Evolutionary conservation across 495 filamentous ascomycete genomes (phyloP).

Genomic region (Podospora pseudoanserina): DNA sequence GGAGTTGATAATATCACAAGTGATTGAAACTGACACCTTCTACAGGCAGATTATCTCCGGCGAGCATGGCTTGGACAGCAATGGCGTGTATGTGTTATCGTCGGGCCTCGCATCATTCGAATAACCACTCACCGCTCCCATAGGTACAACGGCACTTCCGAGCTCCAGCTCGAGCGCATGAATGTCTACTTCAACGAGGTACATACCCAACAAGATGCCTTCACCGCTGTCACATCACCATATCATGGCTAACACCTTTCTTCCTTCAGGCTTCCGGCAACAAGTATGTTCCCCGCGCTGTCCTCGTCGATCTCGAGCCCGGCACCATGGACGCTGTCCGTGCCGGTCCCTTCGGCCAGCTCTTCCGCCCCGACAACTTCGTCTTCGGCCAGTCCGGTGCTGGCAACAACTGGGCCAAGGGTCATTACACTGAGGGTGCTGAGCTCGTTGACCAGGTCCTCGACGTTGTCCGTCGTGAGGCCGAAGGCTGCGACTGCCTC

Average conservation of each 20-base stretch:
- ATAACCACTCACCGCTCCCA: constrained; percentile 31
- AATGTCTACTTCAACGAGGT: constrained; percentile 99
- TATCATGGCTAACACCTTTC: constrained; percentile 7
- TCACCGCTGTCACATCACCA: not conserved
- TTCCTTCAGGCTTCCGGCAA: constrained; percentile 73
- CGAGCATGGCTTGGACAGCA: constrained; percentile 97
- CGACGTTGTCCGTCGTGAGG: constrained; percentile 98
- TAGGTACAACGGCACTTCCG: constrained; percentile 95
- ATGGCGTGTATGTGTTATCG: constrained; percentile 57
- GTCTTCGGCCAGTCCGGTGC: constrained; percentile 99
- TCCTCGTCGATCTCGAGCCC: constrained; percentile 98
- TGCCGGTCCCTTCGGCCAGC: constrained; percentile 96
- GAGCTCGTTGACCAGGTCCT: constrained; percentile 98
- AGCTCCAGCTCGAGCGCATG: constrained; percentile 99
- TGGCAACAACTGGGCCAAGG: constrained; percentile 99
- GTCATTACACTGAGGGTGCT: constrained; percentile 99
- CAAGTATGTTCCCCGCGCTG: constrained; percentile 99
- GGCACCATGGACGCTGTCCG: constrained; percentile 99
- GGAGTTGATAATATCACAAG: not conserved
- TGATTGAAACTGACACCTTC: constrained; percentile 19
- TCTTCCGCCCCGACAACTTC: constrained; percentile 99
- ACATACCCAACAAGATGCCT: constrained; percentile 21
- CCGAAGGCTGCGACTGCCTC: constrained; percentile 98
- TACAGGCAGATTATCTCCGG: constrained; percentile 83
- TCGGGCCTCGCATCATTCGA: constrained; percentile 4